A percentile compares a stretch with the other conserved stretches of the same genome.
phyloP scores from a whole-genome alignment of 371 early-diverging fungal genomes.

The Rhizopus sp. region DNA sequence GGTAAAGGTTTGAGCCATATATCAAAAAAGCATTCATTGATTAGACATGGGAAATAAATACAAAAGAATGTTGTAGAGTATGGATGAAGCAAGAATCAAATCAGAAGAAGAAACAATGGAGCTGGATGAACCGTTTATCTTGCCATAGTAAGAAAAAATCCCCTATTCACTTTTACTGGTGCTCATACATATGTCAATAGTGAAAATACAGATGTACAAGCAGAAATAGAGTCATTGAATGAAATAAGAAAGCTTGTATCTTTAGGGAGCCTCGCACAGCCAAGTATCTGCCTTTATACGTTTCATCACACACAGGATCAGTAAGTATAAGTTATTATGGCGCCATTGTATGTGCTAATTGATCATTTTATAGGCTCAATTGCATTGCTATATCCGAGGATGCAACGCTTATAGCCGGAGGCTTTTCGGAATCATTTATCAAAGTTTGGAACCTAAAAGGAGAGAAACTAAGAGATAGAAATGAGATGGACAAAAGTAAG shows the following conservation, averaged over 20 bases:
- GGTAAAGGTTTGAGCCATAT: not conserved
- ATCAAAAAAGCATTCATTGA: no score
- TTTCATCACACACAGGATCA: slow-evolving; percentile 94
- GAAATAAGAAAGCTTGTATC: slow-evolving; percentile 85
- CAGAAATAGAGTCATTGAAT: slow-evolving; percentile 76
- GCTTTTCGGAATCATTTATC: slow-evolving; percentile 89
- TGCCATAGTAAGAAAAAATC: slow-evolving; percentile 56
- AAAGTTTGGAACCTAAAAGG: slow-evolving; percentile 85
- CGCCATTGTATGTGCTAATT: not conserved
- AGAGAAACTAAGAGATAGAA: slow-evolving; percentile 59
- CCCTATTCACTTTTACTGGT: not conserved
- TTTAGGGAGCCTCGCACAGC: slow-evolving; percentile 76
- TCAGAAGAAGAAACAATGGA: slow-evolving; percentile 10
- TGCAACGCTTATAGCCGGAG: slow-evolving; percentile 78
- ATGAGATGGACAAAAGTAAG: slow-evolving; percentile 16
- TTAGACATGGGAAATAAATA: not conserved
- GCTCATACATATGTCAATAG: slow-evolving; percentile 27
- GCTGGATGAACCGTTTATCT: slow-evolving; percentile 57
- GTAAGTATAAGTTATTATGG: slow-evolving; percentile 36
- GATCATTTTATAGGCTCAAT: slow-evolving; percentile 54
- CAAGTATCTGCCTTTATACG: slow-evolving; percentile 97
- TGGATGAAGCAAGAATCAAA: slow-evolving; percentile 4
- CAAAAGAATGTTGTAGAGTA: not conserved
- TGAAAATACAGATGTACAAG: slow-evolving; percentile 71
- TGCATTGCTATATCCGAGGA: slow-evolving; percentile 80